A percentile compares a stretch with the other conserved stretches of the same genome.
phyloP scores from a whole-genome alignment of 2,329 filamentous ascomycete genomes.

The Penicillium sp. region DNA sequence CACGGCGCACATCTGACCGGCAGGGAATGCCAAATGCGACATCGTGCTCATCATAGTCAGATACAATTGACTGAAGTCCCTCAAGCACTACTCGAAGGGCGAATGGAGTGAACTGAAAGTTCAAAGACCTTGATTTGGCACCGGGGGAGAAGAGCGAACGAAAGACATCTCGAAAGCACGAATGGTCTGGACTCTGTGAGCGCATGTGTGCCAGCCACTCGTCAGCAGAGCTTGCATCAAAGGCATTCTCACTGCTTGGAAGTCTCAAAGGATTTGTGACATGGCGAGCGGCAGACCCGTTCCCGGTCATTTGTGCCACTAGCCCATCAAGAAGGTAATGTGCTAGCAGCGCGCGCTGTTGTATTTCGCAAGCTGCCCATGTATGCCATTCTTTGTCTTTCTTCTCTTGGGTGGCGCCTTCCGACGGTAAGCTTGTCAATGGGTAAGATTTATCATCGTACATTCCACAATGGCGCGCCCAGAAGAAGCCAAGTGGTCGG shows the following conservation, averaged over 20 bases:
- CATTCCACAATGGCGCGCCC: conserved; percentile 44
- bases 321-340: conserved; percentile 43
- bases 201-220: conserved; percentile 39
- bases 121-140: conserved; percentile 24
- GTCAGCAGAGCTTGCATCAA: conserved; percentile 36
- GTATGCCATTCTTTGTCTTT: conserved; percentile 39
- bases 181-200: conserved; percentile 24
- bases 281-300: conserved; percentile 40
- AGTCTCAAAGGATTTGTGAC: conserved; percentile 38
- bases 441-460: conserved; percentile 34
- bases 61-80: conserved; percentile 41
- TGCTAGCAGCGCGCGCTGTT: conserved; percentile 40
- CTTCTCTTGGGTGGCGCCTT: conserved; percentile 27
- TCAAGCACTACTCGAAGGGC: conserved; percentile 41
- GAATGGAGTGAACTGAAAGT: conserved; percentile 36
- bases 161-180: conserved; percentile 39
- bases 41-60: conserved; percentile 36
- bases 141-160: conserved; percentile 35
- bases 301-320: conserved; percentile 41
- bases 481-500: conserved; percentile 41
- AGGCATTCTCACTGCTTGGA: conserved; percentile 37
- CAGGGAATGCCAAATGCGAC: conserved; percentile 37
- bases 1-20: conserved; percentile 35
- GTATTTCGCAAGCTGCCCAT: conserved; percentile 42
- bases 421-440: conserved; percentile 29